Evolutionary conservation across 2,329 filamentous ascomycete genomes (phyloP), one percentile per base, ranked within the genome.

Genomic region (Cladophialophora carrionii): DNA sequence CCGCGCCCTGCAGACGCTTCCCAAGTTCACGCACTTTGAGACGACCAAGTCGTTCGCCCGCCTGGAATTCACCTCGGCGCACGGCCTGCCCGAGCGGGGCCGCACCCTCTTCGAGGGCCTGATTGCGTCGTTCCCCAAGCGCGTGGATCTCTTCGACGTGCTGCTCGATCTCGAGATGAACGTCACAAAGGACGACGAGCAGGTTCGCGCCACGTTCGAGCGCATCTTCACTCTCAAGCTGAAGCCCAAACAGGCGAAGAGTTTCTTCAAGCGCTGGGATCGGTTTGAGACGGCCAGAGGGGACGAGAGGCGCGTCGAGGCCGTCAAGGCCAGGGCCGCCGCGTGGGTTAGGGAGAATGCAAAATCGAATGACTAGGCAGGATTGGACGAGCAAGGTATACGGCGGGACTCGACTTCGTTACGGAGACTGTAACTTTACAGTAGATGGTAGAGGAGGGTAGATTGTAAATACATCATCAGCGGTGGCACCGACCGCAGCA

Each of bases 61-160:
- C 20, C 85, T 99, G 24, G 95, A 99, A 78, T 99, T 96, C 84
- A 89, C 88, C 70, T 94, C 90, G 10, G 78, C 87, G 7, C 87
- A 90, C 72, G 93, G 93, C 61, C 91, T 96, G 72, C 82, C 92
- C 2, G 96, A 99, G 79, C 90, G 91, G 64, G 95, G 95, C 9
- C 89, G 96, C 20, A 99, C 96, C 29, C 89, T 98, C 74, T 98
- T 98, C 73, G 94, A 97, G 77, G 90, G 89, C 46, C 83, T 99
- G 8, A 83, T 99, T 7, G 85, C 87, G 41, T 89, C 90, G 4
- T 96, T 89, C 81, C 91, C 92, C 53, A 96, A 96, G 82, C 91
- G 92, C 76, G 87, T 92, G 65, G 92, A 97, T 75, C 82, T 98
- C 58, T 98, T 94, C 94, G 95, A 92, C 77, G 89, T 96, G 78